phyloP scores from a whole-genome alignment of 2,329 filamentous ascomycete species.

The Claviceps pazoutovae region DNA sequence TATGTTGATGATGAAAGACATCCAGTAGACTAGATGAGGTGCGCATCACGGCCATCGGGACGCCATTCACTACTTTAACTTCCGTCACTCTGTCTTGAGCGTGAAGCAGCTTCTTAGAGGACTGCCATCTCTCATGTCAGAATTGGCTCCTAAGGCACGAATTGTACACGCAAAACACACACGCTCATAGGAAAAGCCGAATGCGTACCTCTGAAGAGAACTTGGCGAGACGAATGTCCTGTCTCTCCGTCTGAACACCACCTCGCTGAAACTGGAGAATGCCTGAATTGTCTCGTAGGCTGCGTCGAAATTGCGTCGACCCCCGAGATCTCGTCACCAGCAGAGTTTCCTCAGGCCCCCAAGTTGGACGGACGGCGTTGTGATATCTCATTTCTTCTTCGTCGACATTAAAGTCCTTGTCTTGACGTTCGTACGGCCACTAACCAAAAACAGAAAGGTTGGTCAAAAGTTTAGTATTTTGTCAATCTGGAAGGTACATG shows the following conservation, averaged over 20 bases:
- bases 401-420: slow-evolving; percentile 54
- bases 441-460: slow-evolving; percentile 29
- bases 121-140: slow-evolving; percentile 21
- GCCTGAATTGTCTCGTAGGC: slow-evolving; percentile 13
- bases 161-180: background rate
- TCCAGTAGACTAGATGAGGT: slow-evolving; percentile 19
- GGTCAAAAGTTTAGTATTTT: slow-evolving; percentile 20
- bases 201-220: slow-evolving; percentile 40
- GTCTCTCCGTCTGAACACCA: slow-evolving; percentile 47
- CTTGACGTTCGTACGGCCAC: slow-evolving; percentile 76
- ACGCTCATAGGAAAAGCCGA: background rate
- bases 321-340: slow-evolving; percentile 36
- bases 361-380: slow-evolving; percentile 61
- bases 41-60: slow-evolving; percentile 44
- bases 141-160: background rate
- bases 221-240: slow-evolving; percentile 51
- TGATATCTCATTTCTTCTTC: slow-evolving; percentile 55
- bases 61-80: slow-evolving; percentile 37
- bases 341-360: slow-evolving; percentile 61
- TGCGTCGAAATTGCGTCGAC: slow-evolving; percentile 25
- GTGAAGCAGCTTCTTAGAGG: slow-evolving; percentile 38
- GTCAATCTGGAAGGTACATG: slow-evolving; percentile 11
- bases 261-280: slow-evolving; percentile 21
- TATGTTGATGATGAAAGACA: slow-evolving; percentile 27
- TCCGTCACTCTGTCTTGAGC: slow-evolving; percentile 42